phyloP scores from a whole-genome alignment of 768 basidiomycete genomes.

The Udeniomyces megalosporus region DNA sequence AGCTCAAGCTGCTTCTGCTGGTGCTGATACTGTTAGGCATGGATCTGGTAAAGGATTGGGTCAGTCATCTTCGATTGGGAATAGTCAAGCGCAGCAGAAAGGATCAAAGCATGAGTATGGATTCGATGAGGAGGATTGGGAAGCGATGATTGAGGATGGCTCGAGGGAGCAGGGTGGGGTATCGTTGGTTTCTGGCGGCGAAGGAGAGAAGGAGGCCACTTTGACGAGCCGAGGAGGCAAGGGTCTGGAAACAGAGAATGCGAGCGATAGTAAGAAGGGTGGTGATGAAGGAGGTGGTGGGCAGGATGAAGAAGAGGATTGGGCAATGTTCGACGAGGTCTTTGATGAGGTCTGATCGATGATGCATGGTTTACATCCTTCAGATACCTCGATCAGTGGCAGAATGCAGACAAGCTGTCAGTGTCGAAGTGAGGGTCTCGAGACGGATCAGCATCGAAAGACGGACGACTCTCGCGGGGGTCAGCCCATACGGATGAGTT shows the following conservation, averaged over 20 bases:
- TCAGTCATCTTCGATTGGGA: too few species aligned
- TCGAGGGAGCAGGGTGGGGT: conserved; percentile 37
- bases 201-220: background rate
- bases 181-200: conserved; percentile 17
- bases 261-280: background rate
- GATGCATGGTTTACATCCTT: too few species aligned
- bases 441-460: too few species aligned
- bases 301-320: conserved; percentile 33
- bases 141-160: conserved; percentile 20
- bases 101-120: background rate
- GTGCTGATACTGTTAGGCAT: background rate
- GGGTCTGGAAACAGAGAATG: background rate
- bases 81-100: too few species aligned
- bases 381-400: too few species aligned
- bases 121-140: background rate
- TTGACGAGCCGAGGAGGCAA: too few species aligned
- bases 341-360: too few species aligned
- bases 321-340: conserved; percentile 15
- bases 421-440: too few species aligned
- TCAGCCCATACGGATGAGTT: too few species aligned
- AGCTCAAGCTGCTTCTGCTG: conserved; percentile 1
- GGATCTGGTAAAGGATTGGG: too few species aligned
- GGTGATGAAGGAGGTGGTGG: background rate
- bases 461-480: too few species aligned
- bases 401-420: too few species aligned